phyloP scores from a whole-genome alignment of 345 rosid genomes.

The Conringia planisiliqua region DNA sequence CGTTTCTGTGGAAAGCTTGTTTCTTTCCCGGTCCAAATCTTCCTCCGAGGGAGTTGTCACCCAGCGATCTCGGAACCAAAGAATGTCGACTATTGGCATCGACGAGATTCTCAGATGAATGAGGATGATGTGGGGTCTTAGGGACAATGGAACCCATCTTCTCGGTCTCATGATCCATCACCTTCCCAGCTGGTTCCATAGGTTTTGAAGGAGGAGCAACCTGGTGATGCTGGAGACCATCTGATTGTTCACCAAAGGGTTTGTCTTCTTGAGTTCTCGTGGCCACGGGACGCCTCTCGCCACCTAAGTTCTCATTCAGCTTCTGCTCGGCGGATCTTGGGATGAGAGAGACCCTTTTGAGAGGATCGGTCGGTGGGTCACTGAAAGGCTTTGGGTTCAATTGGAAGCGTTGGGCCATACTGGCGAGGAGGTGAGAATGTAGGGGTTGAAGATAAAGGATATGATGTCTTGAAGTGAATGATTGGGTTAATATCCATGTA shows the following conservation, averaged over 20 bases:
- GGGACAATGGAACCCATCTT: slow-evolving; percentile 13
- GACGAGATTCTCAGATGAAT: slow-evolving; percentile 4
- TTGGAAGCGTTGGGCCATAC: slow-evolving; percentile 34
- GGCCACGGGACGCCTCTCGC: slow-evolving; percentile 29
- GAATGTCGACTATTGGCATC: slow-evolving; percentile 28
- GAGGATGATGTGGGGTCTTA: slow-evolving; percentile 17
- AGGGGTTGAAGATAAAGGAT: neutral
- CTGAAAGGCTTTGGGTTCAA: slow-evolving; percentile 34
- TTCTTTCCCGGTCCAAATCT: slow-evolving; percentile 36
- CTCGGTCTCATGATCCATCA: slow-evolving; percentile 29
- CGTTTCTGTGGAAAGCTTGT: slow-evolving; percentile 38
- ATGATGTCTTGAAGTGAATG: slow-evolving; percentile 21
- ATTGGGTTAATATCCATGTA: neutral
- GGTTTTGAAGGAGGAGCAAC: slow-evolving; percentile 3
- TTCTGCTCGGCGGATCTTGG: slow-evolving; percentile 35
- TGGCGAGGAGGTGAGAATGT: neutral
- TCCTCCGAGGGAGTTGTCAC: slow-evolving; percentile 27
- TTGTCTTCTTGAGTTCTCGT: slow-evolving; percentile 15
- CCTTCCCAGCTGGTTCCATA: neutral
- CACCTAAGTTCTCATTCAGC: slow-evolving; percentile 12
- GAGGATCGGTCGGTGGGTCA: slow-evolving; percentile 24
- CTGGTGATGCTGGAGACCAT: neutral
- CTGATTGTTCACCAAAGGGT: slow-evolving; percentile 11
- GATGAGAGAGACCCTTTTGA: slow-evolving; percentile 35
- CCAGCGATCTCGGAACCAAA: slow-evolving; percentile 21